These are phyloP conservation scores for Leptographium wingfieldii DNA, from an alignment of 2,329 filamentous ascomycete species.

Conservation along the genomic window DNA sequence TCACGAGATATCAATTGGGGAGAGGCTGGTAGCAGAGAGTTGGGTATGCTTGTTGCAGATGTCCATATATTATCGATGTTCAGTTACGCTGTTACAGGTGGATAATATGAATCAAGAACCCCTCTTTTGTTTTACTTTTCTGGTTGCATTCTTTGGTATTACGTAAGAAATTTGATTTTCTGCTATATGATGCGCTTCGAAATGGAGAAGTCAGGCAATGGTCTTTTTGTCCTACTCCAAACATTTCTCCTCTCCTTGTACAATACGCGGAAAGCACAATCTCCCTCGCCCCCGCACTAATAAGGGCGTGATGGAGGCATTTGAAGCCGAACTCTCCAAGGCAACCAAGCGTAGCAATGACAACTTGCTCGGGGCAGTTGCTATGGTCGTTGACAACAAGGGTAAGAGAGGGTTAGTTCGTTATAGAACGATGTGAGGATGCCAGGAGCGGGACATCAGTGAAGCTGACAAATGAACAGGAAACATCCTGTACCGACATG, in stretches of 20 bases:
- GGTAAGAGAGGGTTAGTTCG: background rate
- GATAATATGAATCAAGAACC: background rate
- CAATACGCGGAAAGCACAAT: too few species aligned
- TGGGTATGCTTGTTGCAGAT: too few species aligned
- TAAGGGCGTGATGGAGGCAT: background rate
- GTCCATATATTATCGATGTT: background rate
- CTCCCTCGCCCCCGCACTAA: too few species aligned
- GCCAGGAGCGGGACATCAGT: background rate
- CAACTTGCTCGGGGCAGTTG: background rate
- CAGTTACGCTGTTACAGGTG: background rate
- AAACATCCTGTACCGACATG: constrained; percentile 1
- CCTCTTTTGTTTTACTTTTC: background rate
- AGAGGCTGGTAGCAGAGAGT: too few species aligned
- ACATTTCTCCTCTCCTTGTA: too few species aligned
- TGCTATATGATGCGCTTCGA: background rate
- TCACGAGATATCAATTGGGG: too few species aligned
- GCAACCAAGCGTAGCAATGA: background rate
- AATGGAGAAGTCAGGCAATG: too few species aligned
- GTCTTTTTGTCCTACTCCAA: too few species aligned
- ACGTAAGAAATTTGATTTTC: background rate
- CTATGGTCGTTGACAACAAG: background rate
- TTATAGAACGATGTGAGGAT: background rate
- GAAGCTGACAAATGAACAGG: background rate
- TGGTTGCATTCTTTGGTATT: background rate
- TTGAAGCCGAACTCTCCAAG: background rate